These are phyloP conservation scores for Primulina tabacum DNA, from an alignment of 257 asterid genomes.

Conservation along the genomic window DNA sequence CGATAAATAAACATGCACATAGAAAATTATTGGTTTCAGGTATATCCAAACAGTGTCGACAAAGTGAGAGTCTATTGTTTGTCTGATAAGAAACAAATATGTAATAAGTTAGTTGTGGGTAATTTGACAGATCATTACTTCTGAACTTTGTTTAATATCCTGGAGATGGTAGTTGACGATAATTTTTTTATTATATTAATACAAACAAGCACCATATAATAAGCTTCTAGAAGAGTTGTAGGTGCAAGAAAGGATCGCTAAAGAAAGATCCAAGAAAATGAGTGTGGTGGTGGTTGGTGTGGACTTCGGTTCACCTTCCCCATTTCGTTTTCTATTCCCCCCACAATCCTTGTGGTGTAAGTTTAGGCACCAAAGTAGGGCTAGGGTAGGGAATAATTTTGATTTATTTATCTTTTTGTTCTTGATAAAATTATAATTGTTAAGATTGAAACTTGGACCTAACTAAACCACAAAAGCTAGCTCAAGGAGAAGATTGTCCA, in stretches of 20 bases:
- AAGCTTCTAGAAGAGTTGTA: conserved; percentile 74
- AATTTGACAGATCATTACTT: background rate
- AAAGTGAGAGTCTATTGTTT: background rate
- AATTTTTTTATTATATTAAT: too few species aligned
- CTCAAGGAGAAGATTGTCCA: too few species aligned
- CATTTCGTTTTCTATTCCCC: conserved; percentile 21
- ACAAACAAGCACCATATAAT: background rate
- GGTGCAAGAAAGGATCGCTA: conserved; percentile 27
- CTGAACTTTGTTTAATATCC: too few species aligned
- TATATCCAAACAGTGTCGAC: background rate
- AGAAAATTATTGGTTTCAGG: background rate
- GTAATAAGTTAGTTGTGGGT: background rate
- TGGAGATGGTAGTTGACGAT: background rate
- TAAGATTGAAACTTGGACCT: too few species aligned
- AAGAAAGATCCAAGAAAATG: conserved; percentile 26
- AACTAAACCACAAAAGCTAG: too few species aligned
- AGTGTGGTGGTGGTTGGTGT: conserved; percentile 63
- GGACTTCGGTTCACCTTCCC: conserved; percentile 51
- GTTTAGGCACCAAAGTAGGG: conserved; percentile 31
- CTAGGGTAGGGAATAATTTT: conserved; percentile 20
- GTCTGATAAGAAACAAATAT: background rate
- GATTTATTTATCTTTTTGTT: conserved; percentile 18
- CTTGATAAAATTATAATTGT: background rate
- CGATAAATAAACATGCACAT: background rate
- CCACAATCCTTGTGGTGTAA: conserved; percentile 39